Percentiles rank a stretch among this genome's conserved stretches.
Evolutionary conservation across 495 filamentous ascomycete species (phyloP).

Genomic region (Neurospora tetrasperma): DNA sequence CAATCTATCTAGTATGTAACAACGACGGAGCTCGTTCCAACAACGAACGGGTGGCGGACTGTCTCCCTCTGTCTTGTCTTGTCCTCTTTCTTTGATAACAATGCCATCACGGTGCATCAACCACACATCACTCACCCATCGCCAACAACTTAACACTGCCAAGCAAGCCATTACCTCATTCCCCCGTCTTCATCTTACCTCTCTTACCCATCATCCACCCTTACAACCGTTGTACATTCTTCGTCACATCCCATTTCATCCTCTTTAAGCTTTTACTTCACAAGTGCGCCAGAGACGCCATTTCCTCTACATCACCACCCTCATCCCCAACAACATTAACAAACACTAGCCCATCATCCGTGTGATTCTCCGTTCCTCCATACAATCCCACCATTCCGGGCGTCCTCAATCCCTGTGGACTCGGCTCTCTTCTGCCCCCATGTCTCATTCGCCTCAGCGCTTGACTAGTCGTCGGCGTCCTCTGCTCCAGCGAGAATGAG

Average conservation of each 20-base stretch:
- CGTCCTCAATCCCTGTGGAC: constrained; percentile 25
- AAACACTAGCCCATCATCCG: constrained; percentile 30
- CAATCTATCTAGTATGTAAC: not conserved
- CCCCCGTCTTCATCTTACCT: not conserved
- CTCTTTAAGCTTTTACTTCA: not conserved
- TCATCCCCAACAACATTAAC: constrained; percentile 14
- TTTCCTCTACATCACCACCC: not conserved
- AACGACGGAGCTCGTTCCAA: not conserved
- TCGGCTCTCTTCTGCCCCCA: constrained; percentile 12
- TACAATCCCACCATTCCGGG: constrained; percentile 35
- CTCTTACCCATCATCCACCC: not conserved
- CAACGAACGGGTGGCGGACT: not conserved
- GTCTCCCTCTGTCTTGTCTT: not conserved
- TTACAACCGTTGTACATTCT: not conserved
- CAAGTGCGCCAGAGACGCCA: not conserved
- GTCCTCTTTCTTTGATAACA: not conserved
- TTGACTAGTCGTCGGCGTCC: constrained; percentile 9
- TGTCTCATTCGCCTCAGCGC: constrained; percentile 1
- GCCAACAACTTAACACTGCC: not conserved
- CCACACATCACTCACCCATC: not conserved
- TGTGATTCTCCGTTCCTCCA: constrained; percentile 35
- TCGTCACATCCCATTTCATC: not conserved
- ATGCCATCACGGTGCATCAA: not conserved
- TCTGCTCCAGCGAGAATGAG: constrained; percentile 6
- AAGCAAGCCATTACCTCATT: not conserved